Evolutionary conservation across 148 eudicot genomes (phyloP).

Genomic region (Rhododendron henanense): DNA sequence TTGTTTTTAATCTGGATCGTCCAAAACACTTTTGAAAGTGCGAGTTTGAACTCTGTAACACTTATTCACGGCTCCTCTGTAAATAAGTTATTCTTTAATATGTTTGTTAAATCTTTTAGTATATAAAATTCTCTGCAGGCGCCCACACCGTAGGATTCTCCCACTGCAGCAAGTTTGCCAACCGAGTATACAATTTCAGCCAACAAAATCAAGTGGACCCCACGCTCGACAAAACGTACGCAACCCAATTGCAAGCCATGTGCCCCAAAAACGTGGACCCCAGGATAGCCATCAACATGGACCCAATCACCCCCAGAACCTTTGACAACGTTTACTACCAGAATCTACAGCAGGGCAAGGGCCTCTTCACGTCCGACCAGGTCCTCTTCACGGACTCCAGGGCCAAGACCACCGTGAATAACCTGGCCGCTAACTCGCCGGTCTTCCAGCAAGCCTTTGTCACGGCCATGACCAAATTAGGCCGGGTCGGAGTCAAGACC

Average conservation of each 20-base stretch:
- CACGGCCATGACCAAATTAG: conserved; percentile 46
- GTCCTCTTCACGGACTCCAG: conserved; percentile 67
- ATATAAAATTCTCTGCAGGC: conserved; percentile 27
- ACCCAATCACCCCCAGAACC: conserved; percentile 52
- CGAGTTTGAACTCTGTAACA: too few relatives aligned
- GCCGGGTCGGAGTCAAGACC: conserved; percentile 58
- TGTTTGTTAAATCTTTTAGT: background rate
- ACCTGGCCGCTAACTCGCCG: conserved; percentile 32
- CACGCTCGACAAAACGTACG: conserved; percentile 48
- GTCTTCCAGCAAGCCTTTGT: conserved; percentile 38
- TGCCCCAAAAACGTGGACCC: conserved; percentile 82
- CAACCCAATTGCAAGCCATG: conserved; percentile 40
- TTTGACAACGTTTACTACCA: conserved; percentile 70
- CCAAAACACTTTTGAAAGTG: too few relatives aligned
- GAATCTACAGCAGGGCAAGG: conserved; percentile 64
- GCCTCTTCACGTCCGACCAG: conserved; percentile 79
- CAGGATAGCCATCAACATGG: conserved; percentile 66
- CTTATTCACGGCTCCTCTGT: too few relatives aligned
- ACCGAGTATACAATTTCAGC: conserved; percentile 66
- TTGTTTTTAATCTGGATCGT: too few relatives aligned
- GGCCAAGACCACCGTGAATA: conserved; percentile 41
- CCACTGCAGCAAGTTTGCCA: conserved; percentile 64
- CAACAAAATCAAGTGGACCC: conserved; percentile 50
- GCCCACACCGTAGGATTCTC: conserved; percentile 81
- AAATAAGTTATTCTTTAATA: background rate